Conservation (phyloP, 345 rosid genomes). For the Citrus trifoliata region DNA sequence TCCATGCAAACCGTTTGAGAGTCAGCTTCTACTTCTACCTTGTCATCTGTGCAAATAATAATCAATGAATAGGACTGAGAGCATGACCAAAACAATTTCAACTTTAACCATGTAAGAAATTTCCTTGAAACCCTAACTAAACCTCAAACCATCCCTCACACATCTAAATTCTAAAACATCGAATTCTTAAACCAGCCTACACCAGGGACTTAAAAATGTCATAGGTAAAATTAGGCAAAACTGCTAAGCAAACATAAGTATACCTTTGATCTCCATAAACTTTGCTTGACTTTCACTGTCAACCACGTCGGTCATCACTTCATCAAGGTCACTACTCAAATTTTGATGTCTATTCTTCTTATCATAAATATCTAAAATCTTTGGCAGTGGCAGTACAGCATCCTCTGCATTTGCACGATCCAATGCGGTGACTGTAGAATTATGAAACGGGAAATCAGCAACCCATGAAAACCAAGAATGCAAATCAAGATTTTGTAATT, state of each 20-base stretch:
- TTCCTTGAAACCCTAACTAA: not conserved
- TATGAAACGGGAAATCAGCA: slow-evolving; percentile 28
- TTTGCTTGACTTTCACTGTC: slow-evolving; percentile 39
- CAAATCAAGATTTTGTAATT: not conserved
- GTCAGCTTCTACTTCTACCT: slow-evolving; percentile 26
- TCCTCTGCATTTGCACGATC: slow-evolving; percentile 92
- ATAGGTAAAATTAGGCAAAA: not conserved
- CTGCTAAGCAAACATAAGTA: slow-evolving; percentile 13
- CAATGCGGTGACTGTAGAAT: slow-evolving; percentile 66
- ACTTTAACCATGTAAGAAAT: not conserved
- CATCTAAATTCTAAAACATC: not conserved
- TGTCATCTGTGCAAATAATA: slow-evolving; percentile 33
- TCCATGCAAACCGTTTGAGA: slow-evolving; percentile 54
- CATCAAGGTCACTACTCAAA: slow-evolving; percentile 27
- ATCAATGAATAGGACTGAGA: not conserved
- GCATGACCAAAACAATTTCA: slow-evolving; percentile 1
- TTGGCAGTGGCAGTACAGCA: slow-evolving; percentile 69
- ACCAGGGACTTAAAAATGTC: not conserved
- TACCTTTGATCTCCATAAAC: slow-evolving; percentile 41
- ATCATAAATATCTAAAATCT: slow-evolving; percentile 43
- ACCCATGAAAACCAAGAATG: not conserved
- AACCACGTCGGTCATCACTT: slow-evolving; percentile 42
- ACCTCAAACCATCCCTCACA: not conserved
- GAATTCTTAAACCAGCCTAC: not conserved
- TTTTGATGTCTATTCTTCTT: slow-evolving; percentile 30